phyloP scores from a whole-genome alignment of 306 rosid genomes.

The Abrus precatorius region DNA sequence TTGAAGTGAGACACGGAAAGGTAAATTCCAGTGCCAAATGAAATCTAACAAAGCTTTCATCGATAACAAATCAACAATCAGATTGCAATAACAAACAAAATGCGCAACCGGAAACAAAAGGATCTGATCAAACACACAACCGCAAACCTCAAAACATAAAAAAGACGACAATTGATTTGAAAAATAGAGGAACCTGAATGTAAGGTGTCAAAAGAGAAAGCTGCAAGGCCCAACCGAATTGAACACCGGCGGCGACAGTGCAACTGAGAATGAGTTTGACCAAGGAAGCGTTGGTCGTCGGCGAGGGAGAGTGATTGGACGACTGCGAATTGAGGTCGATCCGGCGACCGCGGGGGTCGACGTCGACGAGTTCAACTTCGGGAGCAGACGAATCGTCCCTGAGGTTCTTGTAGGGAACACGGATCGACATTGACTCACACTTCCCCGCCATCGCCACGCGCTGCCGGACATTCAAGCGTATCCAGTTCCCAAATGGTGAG shows the following conservation, averaged over 20 bases:
- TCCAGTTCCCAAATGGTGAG: background rate
- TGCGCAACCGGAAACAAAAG: background rate
- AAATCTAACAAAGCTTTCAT: background rate
- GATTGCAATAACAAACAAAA: background rate
- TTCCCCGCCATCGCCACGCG: conserved; percentile 69
- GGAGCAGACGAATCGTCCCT: conserved; percentile 63
- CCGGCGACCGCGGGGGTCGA: conserved; percentile 57
- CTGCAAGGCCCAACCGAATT: conserved; percentile 99
- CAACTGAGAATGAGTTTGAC: conserved; percentile 79
- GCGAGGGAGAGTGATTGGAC: conserved; percentile 41
- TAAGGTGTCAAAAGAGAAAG: conserved; percentile 96
- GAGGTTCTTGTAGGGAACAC: conserved; percentile 84
- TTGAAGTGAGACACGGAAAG: background rate
- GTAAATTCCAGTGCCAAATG: background rate
- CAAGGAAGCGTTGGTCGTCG: conserved; percentile 52
- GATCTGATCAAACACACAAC: conserved; percentile 37
- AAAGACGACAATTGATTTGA: background rate
- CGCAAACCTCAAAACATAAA: background rate
- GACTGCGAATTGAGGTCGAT: conserved; percentile 65
- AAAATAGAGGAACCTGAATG: conserved; percentile 68
- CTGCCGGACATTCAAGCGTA: conserved; percentile 45
- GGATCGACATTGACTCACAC: conserved; percentile 69
- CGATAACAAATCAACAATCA: conserved; percentile 10
- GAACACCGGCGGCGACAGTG: conserved; percentile 97
- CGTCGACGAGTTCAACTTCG: conserved; percentile 76